phyloP scores from a whole-genome alignment of 139 green algal species.

The Tetradesmus lagerheimii region DNA sequence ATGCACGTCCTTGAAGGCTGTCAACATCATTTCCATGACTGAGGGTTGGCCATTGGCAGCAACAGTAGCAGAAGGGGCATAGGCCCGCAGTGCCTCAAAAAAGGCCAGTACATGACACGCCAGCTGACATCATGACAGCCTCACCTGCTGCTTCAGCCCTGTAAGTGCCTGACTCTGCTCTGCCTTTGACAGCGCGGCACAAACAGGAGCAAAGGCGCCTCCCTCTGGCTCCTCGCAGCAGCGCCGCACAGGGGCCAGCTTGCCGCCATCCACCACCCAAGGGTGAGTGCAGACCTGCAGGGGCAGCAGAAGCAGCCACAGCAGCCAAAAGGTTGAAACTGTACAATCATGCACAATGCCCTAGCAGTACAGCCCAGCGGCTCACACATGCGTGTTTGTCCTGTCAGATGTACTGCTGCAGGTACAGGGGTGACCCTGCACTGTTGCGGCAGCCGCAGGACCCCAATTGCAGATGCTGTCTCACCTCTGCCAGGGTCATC shows the following conservation, averaged over 20 bases:
- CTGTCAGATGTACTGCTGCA: too few relatives aligned
- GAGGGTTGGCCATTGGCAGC: too few relatives aligned
- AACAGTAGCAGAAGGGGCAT: too few relatives aligned
- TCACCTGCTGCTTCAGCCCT: slow-evolving; percentile 12
- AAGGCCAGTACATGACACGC: background rate
- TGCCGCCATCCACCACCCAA: slow-evolving; percentile 47
- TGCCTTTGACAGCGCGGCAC: background rate
- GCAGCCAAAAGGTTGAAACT: background rate
- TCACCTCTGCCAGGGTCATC: slow-evolving; percentile 63
- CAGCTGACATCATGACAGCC: background rate
- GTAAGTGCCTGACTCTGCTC: slow-evolving; percentile 23
- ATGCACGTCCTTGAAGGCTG: too few relatives aligned
- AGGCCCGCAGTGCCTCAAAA: background rate
- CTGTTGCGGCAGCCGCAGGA: too few relatives aligned
- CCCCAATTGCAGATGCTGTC: too few relatives aligned
- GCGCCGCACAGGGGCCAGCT: slow-evolving; percentile 49
- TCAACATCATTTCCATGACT: too few relatives aligned
- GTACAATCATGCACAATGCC: too few relatives aligned
- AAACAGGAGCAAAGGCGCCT: slow-evolving; percentile 41
- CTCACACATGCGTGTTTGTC: too few relatives aligned
- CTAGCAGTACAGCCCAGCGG: too few relatives aligned
- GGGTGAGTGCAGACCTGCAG: slow-evolving; percentile 45
- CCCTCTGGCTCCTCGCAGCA: slow-evolving; percentile 44
- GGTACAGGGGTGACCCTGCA: too few relatives aligned
- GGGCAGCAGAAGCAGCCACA: background rate